A percentile compares a stretch with the other conserved stretches of the same genome.
These are phyloP conservation scores for Leccinum disarticulatum DNA, from an alignment of 768 basidiomycete genomes.

Conservation along the genomic window DNA sequence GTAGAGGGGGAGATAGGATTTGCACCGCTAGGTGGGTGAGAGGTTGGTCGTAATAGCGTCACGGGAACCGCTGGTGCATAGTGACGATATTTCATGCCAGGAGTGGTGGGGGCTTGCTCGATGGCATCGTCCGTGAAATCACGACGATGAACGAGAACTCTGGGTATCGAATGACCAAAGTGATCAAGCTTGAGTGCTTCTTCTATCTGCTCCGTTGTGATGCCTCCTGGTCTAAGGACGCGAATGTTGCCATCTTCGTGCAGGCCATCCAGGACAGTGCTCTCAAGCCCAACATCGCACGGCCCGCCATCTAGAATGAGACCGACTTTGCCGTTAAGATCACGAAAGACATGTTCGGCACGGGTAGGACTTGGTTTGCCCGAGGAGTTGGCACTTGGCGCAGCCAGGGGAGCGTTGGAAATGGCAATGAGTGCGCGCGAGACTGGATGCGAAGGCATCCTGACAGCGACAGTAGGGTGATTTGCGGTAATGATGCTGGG, in stretches of 20 bases:
- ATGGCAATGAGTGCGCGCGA: slow-evolving; percentile 85
- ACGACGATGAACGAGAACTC: slow-evolving; percentile 74
- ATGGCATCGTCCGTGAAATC: slow-evolving; percentile 72
- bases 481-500: slow-evolving; percentile 78
- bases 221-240: slow-evolving; percentile 86
- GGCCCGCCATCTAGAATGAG: slow-evolving; percentile 91
- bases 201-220: slow-evolving; percentile 87
- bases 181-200: slow-evolving; percentile 48
- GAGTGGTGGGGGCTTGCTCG: slow-evolving; percentile 85
- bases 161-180: slow-evolving; percentile 41
- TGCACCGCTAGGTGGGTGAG: slow-evolving; percentile 40
- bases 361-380: slow-evolving; percentile 93
- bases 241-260: slow-evolving; percentile 73
- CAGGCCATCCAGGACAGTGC: slow-evolving; percentile 91
- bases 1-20: slow-evolving; percentile 31
- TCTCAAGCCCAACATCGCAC: slow-evolving; percentile 90
- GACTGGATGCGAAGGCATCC: slow-evolving; percentile 94
- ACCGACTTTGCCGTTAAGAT: slow-evolving; percentile 70
- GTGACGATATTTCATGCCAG: slow-evolving; percentile 99
- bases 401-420: slow-evolving; percentile 77
- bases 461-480: slow-evolving; percentile 80
- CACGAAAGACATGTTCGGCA: slow-evolving; percentile 79
- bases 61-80: slow-evolving; percentile 93
- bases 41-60: slow-evolving; percentile 59
- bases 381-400: slow-evolving; percentile 93